Evolutionary conservation across 805 yeast genomes (phyloP), one percentile per base, ranked within the genome.

Genomic region (Wickerhamomyces rabaulensis): DNA sequence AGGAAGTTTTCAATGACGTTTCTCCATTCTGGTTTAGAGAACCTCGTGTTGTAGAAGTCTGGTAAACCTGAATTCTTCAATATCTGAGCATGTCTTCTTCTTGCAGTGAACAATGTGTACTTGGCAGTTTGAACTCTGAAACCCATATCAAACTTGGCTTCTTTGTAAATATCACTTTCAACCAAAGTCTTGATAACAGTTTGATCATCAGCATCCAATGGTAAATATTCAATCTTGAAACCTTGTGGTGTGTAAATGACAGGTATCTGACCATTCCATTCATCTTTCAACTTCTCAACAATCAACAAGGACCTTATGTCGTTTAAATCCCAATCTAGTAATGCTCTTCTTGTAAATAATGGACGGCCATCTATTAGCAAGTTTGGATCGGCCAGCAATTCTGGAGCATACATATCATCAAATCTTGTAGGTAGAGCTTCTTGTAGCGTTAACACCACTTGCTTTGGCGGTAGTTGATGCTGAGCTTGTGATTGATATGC

Each of bases 241-340:
- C 61, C 66, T 40, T 55, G 53, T 20, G 63, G 62, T 1, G 57
- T 43, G 37, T 54, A 51, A 6, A 79, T 66, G 20, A 61, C 55
- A 0, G 87, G 88, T 6, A 82, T 47, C 46, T 65, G 68, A 8
- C 68, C 68, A 15, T 70, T 66, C 88, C 89, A 84, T 55, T 76
- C 81, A 6, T 79, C 79, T 43, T 64, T 66, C 35, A 76, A 53
- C 22, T 45, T 43, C 22, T 52, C 59, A 20, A 81, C 69, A 23
- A 85, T 80, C 33, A 85, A 65, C 25, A 84, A 62, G 2, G 89
- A 80, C 39, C 92, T 67, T 17, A 82, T 66, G 60, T 84, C 91
- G 61, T 85, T 85, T 43, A 82, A 58, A 41, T 76, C 81, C 92
- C 92, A 85, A 61, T 83, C 85, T 22, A 80, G 66, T 37, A 85